A percentile compares a stretch with the other conserved stretches of the same genome.
Conservation (phyloP, 768 basidiomycete genomes). For the Scleroderma citrinum region DNA sequence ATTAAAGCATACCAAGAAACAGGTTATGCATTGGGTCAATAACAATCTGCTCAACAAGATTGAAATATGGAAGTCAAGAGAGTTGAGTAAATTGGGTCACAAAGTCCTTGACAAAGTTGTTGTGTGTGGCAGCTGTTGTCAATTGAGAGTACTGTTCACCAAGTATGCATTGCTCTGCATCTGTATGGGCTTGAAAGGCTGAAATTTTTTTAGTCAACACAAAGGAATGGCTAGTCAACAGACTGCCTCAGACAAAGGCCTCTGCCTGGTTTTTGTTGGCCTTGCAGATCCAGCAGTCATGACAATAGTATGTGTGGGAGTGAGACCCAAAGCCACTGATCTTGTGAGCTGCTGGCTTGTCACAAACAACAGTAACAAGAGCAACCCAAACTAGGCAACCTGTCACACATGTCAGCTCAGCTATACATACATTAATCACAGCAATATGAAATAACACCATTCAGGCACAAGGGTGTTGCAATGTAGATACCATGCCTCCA, state of each 20-base stretch:
- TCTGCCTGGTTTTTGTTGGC: slow-evolving; percentile 13
- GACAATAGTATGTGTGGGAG: slow-evolving; percentile 29
- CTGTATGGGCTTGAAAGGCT: slow-evolving; percentile 5
- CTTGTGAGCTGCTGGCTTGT: slow-evolving; percentile 24
- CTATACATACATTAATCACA: no score
- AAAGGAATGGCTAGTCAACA: no score
- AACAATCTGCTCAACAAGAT: slow-evolving; percentile 14
- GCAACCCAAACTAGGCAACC: slow-evolving; percentile 26
- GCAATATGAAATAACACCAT: slow-evolving; percentile 10
- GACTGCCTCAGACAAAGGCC: slow-evolving; percentile 14
- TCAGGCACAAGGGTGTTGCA: slow-evolving; percentile 16
- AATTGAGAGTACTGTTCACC: neutral
- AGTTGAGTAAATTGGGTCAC: slow-evolving; percentile 24
- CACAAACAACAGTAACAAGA: slow-evolving; percentile 29
- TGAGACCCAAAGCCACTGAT: slow-evolving; percentile 24
- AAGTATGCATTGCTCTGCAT: neutral
- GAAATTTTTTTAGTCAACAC: no score
- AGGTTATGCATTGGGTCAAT: slow-evolving; percentile 30
- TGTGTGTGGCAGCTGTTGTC: neutral
- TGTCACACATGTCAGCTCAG: no score
- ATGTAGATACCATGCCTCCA: slow-evolving; percentile 21
- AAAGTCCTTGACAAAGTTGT: slow-evolving; percentile 15
- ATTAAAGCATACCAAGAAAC: slow-evolving; percentile 13
- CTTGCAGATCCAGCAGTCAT: slow-evolving; percentile 28
- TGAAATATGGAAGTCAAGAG: slow-evolving; percentile 20